Evolutionary conservation across 73 alveolate genomes (phyloP).

Genomic region (Paraurostyla sp.): DNA sequence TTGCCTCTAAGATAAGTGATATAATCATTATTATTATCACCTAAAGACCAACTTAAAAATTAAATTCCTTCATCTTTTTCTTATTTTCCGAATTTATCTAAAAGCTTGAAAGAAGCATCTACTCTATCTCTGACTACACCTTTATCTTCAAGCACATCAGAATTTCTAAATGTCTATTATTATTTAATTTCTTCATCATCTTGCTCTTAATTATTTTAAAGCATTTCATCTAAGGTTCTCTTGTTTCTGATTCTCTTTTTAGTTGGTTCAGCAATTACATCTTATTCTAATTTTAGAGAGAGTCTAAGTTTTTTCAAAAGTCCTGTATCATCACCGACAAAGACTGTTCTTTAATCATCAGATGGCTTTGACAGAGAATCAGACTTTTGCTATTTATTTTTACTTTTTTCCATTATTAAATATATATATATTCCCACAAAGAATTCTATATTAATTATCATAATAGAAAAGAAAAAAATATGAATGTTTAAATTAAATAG

Average conservation of each 20-base stretch:
- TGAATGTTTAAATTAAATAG: not conserved
- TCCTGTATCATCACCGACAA: constrained; percentile 65
- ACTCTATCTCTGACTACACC: constrained; percentile 32
- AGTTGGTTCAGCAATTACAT: constrained; percentile 15
- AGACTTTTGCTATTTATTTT: not conserved
- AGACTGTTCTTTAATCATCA: not conserved
- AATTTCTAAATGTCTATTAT: not conserved
- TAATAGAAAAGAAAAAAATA: not conserved
- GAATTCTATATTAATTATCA: constrained; percentile 5
- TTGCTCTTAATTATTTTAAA: not conserved
- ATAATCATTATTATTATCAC: constrained; percentile 13
- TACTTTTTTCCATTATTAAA: not conserved
- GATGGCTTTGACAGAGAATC: not conserved
- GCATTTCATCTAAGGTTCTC: constrained; percentile 37
- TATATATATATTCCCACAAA: not conserved
- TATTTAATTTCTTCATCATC: not conserved
- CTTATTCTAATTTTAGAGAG: not conserved
- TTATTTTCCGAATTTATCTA: constrained; percentile 40
- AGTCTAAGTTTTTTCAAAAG: constrained; percentile 20
- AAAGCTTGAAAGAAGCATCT: not conserved
- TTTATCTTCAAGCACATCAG: not conserved
- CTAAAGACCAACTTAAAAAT: constrained; percentile 10
- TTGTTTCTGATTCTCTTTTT: constrained; percentile 26
- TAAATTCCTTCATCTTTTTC: constrained; percentile 40
- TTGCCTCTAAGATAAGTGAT: constrained; percentile 45